Base-by-base conservation (phyloP, 2,329 filamentous ascomycete species). In the Amauroascus niger region DNA sequence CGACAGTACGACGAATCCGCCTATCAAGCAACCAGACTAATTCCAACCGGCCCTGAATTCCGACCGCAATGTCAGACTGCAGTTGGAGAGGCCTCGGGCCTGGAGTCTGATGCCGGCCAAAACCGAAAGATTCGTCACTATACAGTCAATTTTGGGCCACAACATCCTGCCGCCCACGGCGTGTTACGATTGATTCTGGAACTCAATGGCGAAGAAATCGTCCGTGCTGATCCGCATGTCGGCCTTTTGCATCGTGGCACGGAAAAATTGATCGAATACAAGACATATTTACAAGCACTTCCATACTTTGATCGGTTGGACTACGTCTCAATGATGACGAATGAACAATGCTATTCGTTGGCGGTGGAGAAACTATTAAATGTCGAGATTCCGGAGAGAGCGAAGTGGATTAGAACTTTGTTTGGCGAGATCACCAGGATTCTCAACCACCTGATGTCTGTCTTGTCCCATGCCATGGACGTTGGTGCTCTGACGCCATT, bases 321-420 rank as follows among this genome's bases (percentile, higher is more conserved):
- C 74, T 98, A 98, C 73, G 90, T 96, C 63, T 96, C 89, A 66
- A 98, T 98, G 94, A 98, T 98, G 93, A 98, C 93, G 66, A 98
- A 98, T 74, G 93, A 98, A 79, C 93, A 98, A 75, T 95, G 89
- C 69, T 98, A 88, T 74, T 83, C 89, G 35, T 80, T 98, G 61
- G 93, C 89, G 18, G 91, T 97, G 53, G 93, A 98, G 80, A 98
- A 98, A 79, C 80, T 98, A 57, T 78, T 98, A 65, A 98, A 98
- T 72, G 79, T 98, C 61, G 94, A 98, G 70, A 87, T 98, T 59
- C 93, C 93, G 22, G 86, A 93, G 60, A 81, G 93, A 67, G 93
- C 93, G 64, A 97, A 98, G 77, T 98, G 84, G 77, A 98, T 98
- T 68, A 82, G 93, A 61, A 97, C 91, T 32, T 0, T 98, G 76